A percentile compares a stretch with the other conserved stretches of the same genome.
These are phyloP conservation scores for Heterobasidion parviporum DNA, from an alignment of 1,284 basidiomycete species.

Conservation along the genomic window DNA sequence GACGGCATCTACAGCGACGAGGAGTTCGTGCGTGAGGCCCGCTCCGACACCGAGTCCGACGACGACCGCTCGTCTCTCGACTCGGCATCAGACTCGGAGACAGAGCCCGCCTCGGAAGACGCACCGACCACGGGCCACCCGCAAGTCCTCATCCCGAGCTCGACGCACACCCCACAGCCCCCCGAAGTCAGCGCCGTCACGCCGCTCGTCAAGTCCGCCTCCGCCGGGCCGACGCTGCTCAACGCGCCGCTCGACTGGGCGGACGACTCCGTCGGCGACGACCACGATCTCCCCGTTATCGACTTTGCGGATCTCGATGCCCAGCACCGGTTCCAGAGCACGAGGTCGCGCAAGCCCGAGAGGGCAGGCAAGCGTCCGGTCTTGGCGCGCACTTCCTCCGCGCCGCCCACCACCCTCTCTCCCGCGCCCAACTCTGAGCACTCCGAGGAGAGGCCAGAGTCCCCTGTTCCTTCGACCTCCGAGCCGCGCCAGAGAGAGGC, in stretches of 20 bases:
- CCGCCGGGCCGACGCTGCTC: conserved; percentile 5
- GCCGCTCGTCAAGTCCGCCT: neutral
- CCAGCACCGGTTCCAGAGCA: conserved; percentile 12
- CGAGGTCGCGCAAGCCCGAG: conserved; percentile 8
- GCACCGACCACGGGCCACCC: conserved; percentile 38
- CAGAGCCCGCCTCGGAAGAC: conserved; percentile 56
- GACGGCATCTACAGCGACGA: conserved; percentile 60
- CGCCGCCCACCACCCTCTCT: conserved; percentile 13
- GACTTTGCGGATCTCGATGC: conserved; percentile 65
- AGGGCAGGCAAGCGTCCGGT: neutral
- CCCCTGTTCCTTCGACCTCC: conserved; percentile 3
- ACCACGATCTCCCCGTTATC: conserved; percentile 64
- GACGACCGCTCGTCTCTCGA: conserved; percentile 46
- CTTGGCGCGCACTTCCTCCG: conserved; percentile 8
- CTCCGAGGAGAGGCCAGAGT: conserved; percentile 4
- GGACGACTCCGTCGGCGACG: conserved; percentile 74
- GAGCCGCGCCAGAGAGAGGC: neutral
- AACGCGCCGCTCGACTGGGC: conserved; percentile 47
- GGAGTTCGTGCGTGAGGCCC: conserved; percentile 60
- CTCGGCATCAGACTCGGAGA: conserved; percentile 60
- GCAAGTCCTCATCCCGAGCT: conserved; percentile 49
- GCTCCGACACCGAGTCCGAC: conserved; percentile 57
- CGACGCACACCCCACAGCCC: conserved; percentile 48
- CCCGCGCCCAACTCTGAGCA: conserved; percentile 4
- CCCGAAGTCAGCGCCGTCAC: conserved; percentile 15